Conservation (phyloP, 495 filamentous ascomycete species). For the Podospora bellae-mahoneyi region DNA sequence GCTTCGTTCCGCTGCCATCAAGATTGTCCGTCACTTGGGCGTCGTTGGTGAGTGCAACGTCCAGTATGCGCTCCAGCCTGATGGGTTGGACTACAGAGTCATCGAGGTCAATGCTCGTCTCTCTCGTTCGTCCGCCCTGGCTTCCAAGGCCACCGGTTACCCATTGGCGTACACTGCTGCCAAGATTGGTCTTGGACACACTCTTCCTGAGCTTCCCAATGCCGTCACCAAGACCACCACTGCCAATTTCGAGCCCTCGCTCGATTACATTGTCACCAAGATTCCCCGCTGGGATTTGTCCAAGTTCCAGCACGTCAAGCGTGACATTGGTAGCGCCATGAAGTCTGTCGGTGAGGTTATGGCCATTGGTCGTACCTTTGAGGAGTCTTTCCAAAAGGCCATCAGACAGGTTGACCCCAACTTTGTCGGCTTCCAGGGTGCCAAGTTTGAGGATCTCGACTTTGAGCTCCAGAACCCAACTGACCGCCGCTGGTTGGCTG, state of each 20-base stretch:
- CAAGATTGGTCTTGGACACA: constrained; percentile 95
- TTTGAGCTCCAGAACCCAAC: constrained; percentile 86
- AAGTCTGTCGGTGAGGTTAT: constrained; percentile 99
- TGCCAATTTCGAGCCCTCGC: constrained; percentile 95
- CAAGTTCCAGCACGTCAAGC: constrained; percentile 98
- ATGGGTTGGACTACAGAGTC: constrained; percentile 95
- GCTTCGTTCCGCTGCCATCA: constrained; percentile 96
- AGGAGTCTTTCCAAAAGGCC: constrained; percentile 99
- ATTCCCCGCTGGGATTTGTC: constrained; percentile 95
- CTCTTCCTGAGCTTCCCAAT: constrained; percentile 89
- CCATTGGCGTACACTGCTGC: constrained; percentile 94
- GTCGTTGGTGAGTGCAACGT: constrained; percentile 99
- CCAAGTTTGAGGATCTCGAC: constrained; percentile 88
- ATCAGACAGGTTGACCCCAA: constrained; percentile 92
- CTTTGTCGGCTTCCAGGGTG: constrained; percentile 91
- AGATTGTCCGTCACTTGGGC: constrained; percentile 94
- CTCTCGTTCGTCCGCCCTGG: constrained; percentile 89
- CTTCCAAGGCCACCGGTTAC: constrained; percentile 96
- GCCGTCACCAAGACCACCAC: constrained; percentile 98
- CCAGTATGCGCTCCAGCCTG: constrained; percentile 94
- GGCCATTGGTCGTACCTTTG: constrained; percentile 96
- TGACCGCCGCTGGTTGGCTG: constrained; percentile 92
- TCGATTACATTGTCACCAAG: constrained; percentile 97
- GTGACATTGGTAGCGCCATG: constrained; percentile 95
- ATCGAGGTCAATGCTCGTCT: constrained; percentile 98